Conservation (phyloP, 108 stramenopile genomes). For the Chaetoceros tenuissimus region DNA sequence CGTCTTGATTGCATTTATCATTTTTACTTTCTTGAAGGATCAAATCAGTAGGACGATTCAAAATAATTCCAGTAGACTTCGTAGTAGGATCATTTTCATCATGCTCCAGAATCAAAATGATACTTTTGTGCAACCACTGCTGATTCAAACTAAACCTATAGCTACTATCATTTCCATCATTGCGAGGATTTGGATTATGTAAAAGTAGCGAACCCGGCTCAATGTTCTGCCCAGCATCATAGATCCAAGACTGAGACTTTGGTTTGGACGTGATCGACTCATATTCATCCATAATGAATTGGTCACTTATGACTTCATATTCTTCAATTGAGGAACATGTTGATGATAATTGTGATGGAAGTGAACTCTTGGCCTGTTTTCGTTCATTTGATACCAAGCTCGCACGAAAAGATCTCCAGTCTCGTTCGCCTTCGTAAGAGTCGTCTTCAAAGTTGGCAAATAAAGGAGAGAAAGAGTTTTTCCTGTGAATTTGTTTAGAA, state of each 20-base stretch:
- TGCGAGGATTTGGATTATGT: background rate
- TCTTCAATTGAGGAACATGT: no score
- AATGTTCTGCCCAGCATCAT: background rate
- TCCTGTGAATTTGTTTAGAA: no score
- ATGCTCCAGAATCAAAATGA: background rate
- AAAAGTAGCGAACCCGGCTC: background rate
- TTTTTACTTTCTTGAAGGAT: background rate
- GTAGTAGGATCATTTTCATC: background rate
- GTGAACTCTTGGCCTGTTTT: no score
- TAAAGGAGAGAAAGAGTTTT: no score
- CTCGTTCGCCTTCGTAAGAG: background rate
- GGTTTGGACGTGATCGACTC: background rate
- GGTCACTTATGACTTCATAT: no score
- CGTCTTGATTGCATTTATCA: background rate
- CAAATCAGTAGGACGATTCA: background rate
- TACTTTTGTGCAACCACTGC: background rate
- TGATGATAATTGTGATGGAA: no score
- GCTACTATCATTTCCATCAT: background rate
- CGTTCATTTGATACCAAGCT: background rate
- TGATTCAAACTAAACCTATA: background rate
- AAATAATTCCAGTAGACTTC: background rate
- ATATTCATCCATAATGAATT: background rate
- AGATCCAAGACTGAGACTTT: background rate
- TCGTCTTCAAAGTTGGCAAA: no score
- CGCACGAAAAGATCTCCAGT: background rate